Base-by-base conservation (phyloP, 305 asterid species). In the Solanum hybrid region DNA sequence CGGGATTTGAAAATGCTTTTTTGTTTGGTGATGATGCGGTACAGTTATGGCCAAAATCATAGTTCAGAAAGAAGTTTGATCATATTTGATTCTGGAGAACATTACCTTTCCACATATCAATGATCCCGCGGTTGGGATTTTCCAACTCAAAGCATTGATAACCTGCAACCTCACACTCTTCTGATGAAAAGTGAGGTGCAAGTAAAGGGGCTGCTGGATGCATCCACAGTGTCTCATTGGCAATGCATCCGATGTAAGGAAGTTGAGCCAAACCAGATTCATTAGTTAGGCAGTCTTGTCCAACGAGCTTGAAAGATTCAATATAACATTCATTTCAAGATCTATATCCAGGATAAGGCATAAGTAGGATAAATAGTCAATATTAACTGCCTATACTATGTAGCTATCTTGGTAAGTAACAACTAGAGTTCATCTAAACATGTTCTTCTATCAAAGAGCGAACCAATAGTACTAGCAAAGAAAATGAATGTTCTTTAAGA, bases 111-210 rank as follows among this genome's bases (percentile, higher is more conserved):
- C 46, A 29, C 71, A 46, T n/a, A 5, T 94, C 93, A 87, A 90
- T 85, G 84, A 87, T 89, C 46, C 31, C 90, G 26, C 89, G 88
- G 36, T 36, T 20, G 3, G 85, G 34, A 5, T 36, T 91, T 85
- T 90, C 89, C 95, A 92, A 94, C 34, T 91, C 94, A 88, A 92
- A 93, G 90, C 94, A 94, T 88, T 92, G 29, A 88, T 90, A 93
- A 0, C 96, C 93, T 13, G 88, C 92, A 34, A 94, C 91, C 0
- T 16, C 86, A 69, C 95, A 92, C 7, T 91, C 89, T 37, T 92
- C 82, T 1, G 93, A 90, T 2, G 95, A 93, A n/a, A 77, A 56
- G 77, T 89, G 95, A 31, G 96, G 94, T 34, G 92, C 22, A 7
- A 93, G 92, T 29, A 92, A 90, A 2, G 95, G 94, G 6, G 80